Conservation (phyloP, 306 rosid species). For the Gleditsia sinensis region DNA sequence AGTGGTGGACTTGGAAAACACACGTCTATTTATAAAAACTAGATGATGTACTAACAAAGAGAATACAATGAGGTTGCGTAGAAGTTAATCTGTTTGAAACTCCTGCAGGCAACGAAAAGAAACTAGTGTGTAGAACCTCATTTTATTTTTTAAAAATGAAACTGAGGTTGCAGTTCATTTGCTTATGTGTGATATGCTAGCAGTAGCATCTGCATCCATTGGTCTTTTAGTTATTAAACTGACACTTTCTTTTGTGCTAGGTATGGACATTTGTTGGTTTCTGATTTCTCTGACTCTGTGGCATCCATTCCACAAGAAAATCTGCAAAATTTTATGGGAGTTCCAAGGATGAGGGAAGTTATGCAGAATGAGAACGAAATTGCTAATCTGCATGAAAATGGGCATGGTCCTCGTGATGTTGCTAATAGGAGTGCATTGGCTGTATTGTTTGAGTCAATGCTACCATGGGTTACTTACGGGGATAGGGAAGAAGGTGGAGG, state of each 20-base stretch:
- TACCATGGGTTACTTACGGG: conserved; percentile 89
- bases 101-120: background rate
- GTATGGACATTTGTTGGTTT: conserved; percentile 86
- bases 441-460: conserved; percentile 86
- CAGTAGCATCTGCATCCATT: background rate
- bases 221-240: conserved; percentile 13
- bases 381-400: conserved; percentile 57
- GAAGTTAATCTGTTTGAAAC: conserved; percentile 3
- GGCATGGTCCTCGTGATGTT: conserved; percentile 61
- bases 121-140: background rate
- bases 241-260: conserved; percentile 47
- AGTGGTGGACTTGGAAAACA: background rate
- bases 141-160: background rate
- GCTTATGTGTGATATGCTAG: background rate
- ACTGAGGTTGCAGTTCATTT: background rate
- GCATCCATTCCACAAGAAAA: conserved; percentile 83
- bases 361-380: conserved; percentile 52
- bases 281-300: conserved; percentile 82
- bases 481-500: conserved; percentile 48
- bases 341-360: conserved; percentile 63
- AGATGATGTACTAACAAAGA: background rate
- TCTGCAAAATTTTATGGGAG: conserved; percentile 74
- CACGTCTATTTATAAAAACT: background rate
- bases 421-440: conserved; percentile 74
- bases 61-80: background rate